Evolutionary conservation across 495 filamentous ascomycete genomes (phyloP).

Genomic region (Talaromyces wortmannii): DNA sequence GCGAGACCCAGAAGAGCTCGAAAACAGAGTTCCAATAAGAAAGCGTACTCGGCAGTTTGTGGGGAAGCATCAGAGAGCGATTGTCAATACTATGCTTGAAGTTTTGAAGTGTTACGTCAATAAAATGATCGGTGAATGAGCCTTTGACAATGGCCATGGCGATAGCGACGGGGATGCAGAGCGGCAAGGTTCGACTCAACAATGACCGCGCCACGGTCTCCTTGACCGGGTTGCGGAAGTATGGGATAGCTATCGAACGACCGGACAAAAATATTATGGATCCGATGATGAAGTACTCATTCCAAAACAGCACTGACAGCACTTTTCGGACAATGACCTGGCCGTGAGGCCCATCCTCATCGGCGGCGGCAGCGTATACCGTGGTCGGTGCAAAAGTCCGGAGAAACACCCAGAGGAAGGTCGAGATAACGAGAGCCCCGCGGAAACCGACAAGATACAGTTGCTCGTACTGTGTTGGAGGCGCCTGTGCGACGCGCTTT

Average conservation of each 20-base stretch:
- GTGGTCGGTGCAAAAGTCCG: slow-evolving; percentile 21
- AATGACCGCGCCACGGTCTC: slow-evolving; percentile 23
- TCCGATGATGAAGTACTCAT: slow-evolving; percentile 25
- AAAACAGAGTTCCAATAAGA: slow-evolving; percentile 27
- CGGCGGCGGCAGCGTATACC: slow-evolving; percentile 12
- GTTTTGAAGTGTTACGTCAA: slow-evolving; percentile 8
- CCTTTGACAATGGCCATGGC: slow-evolving; percentile 11
- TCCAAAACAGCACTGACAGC: slow-evolving; percentile 27
- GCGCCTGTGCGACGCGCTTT: slow-evolving; percentile 7
- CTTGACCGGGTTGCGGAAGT: slow-evolving; percentile 16
- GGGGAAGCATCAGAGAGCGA: slow-evolving; percentile 11
- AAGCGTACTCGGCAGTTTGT: slow-evolving; percentile 19
- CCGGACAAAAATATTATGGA: slow-evolving; percentile 27
- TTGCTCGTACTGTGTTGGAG: slow-evolving; percentile 1
- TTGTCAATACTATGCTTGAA: slow-evolving; percentile 17
- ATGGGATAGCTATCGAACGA: slow-evolving; percentile 25
- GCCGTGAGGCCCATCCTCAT: slow-evolving; percentile 10
- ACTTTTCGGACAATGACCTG: slow-evolving; percentile 22
- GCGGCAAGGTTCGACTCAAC: slow-evolving; percentile 32
- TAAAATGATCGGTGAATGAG: slow-evolving; percentile 10
- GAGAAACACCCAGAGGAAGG: slow-evolving; percentile 28
- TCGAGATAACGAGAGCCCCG: slow-evolving; percentile 20
- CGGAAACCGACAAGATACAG: slow-evolving; percentile 25
- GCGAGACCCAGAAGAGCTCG: slow-evolving; percentile 27
- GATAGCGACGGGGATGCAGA: slow-evolving; percentile 23